Base-by-base conservation (phyloP, 495 filamentous ascomycete species). In the Xanthoparmelia taractica region DNA sequence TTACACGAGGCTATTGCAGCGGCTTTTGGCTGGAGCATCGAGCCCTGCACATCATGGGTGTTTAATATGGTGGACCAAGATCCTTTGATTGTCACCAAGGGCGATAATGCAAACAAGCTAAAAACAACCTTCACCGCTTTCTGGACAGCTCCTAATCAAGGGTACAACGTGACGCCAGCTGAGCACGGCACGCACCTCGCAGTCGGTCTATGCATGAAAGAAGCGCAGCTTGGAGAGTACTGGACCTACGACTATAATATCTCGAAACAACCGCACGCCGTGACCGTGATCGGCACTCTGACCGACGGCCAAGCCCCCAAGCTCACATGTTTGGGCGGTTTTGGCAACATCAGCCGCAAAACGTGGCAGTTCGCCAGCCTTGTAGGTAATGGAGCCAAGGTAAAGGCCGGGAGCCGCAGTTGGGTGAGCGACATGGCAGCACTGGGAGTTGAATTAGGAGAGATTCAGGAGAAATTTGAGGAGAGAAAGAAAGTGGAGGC, bases 221-320 rank as follows among this genome's bases (percentile, higher is more conserved):
- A 56, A 17, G n/a, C 37, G 4, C 23, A 11, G n/a, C n/a, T n/a
- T n/a, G n/a, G n/a, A n/a, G n/a, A n/a, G n/a, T n/a, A 37, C 34
- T 38, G 18, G 60, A 54, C 36, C 18, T 57, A 57, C 50, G 50
- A 63, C 23, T 56, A 56, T 4, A 18, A 34, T n/a, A 37, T 62
- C 45, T 17, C 47, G 1, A 23, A 17, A 4, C 33, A 36, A 6
- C 15, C 34, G n/a, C 60, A 62, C 60, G 25, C 18, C 17, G 43
- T 54, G 11, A 23, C 40, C 15, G 31, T 62, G 20, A 7, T n/a
- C n/a, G n/a, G n/a, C n/a, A n/a, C n/a, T n/a, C n/a, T n/a, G n/a
- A n/a, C n/a, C n/a, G n/a, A n/a, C n/a, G n/a, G n/a, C n/a, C n/a
- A n/a, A n/a, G n/a, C n/a, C n/a, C n/a, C n/a, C n/a, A n/a, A n/a